phyloP scores from a whole-genome alignment of 106 monocot genomes.

The Chionographis japonica region DNA sequence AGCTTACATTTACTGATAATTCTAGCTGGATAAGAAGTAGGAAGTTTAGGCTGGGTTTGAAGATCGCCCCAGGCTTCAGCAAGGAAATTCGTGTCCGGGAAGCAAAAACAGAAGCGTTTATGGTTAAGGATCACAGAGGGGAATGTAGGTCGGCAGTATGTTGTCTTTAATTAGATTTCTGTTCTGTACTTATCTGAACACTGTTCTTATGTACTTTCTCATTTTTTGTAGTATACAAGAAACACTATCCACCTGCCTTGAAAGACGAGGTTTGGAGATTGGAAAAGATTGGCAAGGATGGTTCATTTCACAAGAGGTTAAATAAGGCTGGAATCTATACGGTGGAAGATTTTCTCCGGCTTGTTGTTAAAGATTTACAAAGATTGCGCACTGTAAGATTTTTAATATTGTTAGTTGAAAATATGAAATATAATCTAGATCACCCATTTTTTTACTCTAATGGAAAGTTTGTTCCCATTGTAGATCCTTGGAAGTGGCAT shows the following conservation, averaged over 20 bases:
- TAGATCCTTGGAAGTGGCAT: constrained; percentile 46
- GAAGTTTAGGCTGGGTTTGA: constrained; percentile 69
- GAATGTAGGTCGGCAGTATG: constrained; percentile 44
- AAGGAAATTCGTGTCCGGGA: constrained; percentile 61
- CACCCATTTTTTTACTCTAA: background rate
- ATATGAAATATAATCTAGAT: background rate
- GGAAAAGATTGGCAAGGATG: constrained; percentile 98
- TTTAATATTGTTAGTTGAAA: background rate
- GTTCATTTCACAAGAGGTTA: constrained; percentile 87
- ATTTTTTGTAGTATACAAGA: constrained; percentile 80
- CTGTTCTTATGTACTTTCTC: background rate
- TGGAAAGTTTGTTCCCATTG: constrained; percentile 1
- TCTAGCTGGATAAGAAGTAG: constrained; percentile 78
- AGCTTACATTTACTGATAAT: constrained; percentile 71
- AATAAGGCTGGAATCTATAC: constrained; percentile 54
- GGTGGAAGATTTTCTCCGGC: constrained; percentile 88
- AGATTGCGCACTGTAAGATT: constrained; percentile 68
- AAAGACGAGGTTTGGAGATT: constrained; percentile 98
- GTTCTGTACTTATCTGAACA: background rate
- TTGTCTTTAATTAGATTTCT: background rate
- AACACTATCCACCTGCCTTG: constrained; percentile 92
- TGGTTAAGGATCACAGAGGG: constrained; percentile 78
- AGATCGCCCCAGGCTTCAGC: constrained; percentile 48
- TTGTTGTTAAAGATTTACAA: constrained; percentile 66
- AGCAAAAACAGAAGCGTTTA: constrained; percentile 85